These are phyloP conservation scores for Knufia petricola DNA, from an alignment of 2,329 filamentous ascomycete genomes.

Conservation along the genomic window DNA sequence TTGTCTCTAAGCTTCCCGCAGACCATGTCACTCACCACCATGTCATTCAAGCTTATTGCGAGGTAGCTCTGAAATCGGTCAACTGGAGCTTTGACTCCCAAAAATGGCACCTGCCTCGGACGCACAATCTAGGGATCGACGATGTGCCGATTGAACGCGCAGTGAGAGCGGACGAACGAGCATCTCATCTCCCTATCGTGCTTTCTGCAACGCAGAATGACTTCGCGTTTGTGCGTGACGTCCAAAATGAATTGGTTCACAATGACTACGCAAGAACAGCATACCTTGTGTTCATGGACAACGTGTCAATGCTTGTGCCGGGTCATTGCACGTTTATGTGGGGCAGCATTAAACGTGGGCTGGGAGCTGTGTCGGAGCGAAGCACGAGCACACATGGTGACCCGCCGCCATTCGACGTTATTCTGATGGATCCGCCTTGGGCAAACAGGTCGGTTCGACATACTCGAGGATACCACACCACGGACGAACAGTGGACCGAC, in stretches of 20 bases:
- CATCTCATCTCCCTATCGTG: not conserved
- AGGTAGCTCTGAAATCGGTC: conserved; percentile 31
- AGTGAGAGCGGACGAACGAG: not conserved
- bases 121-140: conserved; percentile 5
- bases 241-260: conserved; percentile 16
- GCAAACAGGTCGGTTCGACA: conserved; percentile 50
- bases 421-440: conserved; percentile 57
- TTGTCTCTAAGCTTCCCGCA: conserved; percentile 29
- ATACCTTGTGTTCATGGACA: conserved; percentile 19
- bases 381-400: conserved; percentile 20
- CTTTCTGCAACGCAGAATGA: conserved; percentile 7
- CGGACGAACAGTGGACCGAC: conserved; percentile 23
- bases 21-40: conserved; percentile 27
- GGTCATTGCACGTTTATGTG: conserved; percentile 40
- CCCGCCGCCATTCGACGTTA: conserved; percentile 42
- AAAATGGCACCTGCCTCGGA: conserved; percentile 12
- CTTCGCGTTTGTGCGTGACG: conserved; percentile 15
- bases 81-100: conserved; percentile 5
- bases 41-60: conserved; percentile 25
- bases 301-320: conserved; percentile 37
- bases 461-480: conserved; percentile 38
- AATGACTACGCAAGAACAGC: conserved; percentile 2
- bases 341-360: conserved; percentile 27
- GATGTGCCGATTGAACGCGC: not conserved
- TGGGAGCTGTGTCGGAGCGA: conserved; percentile 22